phyloP scores from a whole-genome alignment of 805 yeast genomes.

The Tetrapisispora pingtungensis region DNA sequence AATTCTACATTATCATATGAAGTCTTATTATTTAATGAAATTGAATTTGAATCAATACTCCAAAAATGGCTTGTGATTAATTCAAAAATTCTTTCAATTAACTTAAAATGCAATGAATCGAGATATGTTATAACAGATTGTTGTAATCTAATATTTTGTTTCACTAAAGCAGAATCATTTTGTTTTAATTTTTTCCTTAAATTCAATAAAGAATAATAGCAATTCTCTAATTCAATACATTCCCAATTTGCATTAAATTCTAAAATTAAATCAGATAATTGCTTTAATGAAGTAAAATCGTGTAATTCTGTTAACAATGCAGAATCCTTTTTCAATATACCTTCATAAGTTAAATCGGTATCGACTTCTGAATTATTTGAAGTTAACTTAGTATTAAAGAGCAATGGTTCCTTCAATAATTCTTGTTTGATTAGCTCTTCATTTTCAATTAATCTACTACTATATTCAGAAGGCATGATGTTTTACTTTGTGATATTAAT shows the following conservation, averaged over 20 bases:
- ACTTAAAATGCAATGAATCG: slow-evolving; percentile 20
- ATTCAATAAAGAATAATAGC: slow-evolving; percentile 23
- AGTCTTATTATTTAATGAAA: slow-evolving; percentile 8
- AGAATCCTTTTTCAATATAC: slow-evolving; percentile 12
- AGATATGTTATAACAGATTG: slow-evolving; percentile 18
- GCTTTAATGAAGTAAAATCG: slow-evolving; percentile 13
- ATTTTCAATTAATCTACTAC: not conserved
- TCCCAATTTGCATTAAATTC: slow-evolving; percentile 25
- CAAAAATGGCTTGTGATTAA: slow-evolving; percentile 18
- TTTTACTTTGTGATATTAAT: no score
- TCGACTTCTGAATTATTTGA: not conserved
- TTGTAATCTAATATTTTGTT: slow-evolving; percentile 22
- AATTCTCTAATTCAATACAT: slow-evolving; percentile 24
- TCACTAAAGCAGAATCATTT: slow-evolving; percentile 7
- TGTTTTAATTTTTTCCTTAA: slow-evolving; percentile 18
- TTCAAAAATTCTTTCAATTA: slow-evolving; percentile 12
- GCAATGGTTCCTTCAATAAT: slow-evolving; percentile 3
- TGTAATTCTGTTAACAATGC: slow-evolving; percentile 14
- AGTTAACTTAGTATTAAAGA: not conserved
- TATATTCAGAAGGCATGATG: not conserved
- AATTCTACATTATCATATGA: slow-evolving; percentile 8
- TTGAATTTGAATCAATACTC: slow-evolving; percentile 9
- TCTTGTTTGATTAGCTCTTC: slow-evolving; percentile 1
- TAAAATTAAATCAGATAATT: slow-evolving; percentile 14
- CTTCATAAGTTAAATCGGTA: not conserved